These are phyloP conservation scores for Suhomyces panamericanus DNA, from an alignment of 1,139 yeast species.

Conservation along the genomic window DNA sequence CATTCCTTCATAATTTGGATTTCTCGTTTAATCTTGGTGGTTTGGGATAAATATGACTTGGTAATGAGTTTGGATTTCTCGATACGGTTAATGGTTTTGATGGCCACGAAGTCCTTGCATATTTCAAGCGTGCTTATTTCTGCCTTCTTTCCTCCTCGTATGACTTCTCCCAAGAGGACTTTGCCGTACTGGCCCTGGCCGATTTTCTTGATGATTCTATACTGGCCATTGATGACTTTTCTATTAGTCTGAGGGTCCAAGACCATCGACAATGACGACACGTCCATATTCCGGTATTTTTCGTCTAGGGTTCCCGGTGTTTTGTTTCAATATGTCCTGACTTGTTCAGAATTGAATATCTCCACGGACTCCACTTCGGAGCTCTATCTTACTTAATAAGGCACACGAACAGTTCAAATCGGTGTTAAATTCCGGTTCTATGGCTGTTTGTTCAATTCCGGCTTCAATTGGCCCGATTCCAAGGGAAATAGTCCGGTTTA, in stretches of 20 bases:
- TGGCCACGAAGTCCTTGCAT: conserved; percentile 34
- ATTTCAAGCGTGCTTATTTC: neutral
- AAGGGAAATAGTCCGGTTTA: neutral
- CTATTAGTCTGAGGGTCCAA: conserved; percentile 32
- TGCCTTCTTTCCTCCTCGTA: conserved; percentile 9
- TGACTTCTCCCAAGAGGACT: conserved; percentile 38
- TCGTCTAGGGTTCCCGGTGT: neutral
- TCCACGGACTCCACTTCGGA: too few relatives aligned
- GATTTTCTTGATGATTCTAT: conserved; percentile 37
- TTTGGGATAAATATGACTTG: conserved; percentile 40
- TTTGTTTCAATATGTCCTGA: neutral
- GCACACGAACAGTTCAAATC: neutral
- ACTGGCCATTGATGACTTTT: conserved; percentile 38
- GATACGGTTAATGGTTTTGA: conserved; percentile 47
- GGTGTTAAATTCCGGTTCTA: neutral
- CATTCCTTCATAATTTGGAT: conserved; percentile 54
- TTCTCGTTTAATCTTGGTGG: conserved; percentile 48
- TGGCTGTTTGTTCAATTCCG: neutral
- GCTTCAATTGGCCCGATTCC: neutral
- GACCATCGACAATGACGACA: conserved; percentile 27
- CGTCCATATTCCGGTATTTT: conserved; percentile 13
- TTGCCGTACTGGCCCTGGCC: conserved; percentile 50
- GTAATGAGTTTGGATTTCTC: conserved; percentile 44
- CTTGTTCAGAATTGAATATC: neutral
- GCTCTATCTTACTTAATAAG: too few relatives aligned